Conservation (phyloP, 2,329 filamentous ascomycete genomes). For the Cladophialophora psammophila region DNA sequence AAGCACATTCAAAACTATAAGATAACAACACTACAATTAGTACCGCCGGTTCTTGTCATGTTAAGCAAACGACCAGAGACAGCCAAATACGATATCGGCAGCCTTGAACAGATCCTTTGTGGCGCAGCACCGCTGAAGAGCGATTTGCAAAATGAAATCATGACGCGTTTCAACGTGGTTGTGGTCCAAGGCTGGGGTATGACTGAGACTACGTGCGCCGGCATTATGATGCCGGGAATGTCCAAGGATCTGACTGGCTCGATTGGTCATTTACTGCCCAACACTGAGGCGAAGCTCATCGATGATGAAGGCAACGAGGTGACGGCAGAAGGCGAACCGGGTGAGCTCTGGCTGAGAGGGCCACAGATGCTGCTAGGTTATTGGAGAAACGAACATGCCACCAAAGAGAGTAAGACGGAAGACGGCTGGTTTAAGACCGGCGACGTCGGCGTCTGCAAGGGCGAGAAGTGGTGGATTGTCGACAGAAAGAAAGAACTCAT, state of each 20-base stretch:
- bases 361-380: slow-evolving; percentile 50
- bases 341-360: slow-evolving; percentile 58
- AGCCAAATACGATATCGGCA: slow-evolving; percentile 64
- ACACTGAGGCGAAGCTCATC: slow-evolving; percentile 64
- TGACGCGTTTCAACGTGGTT: slow-evolving; percentile 58
- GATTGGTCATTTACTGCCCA: slow-evolving; percentile 56
- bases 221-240: slow-evolving; percentile 46
- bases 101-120: slow-evolving; percentile 58
- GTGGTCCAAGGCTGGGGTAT: slow-evolving; percentile 62
- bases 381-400: slow-evolving; percentile 48
- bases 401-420: slow-evolving; percentile 59
- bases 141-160: slow-evolving; percentile 62
- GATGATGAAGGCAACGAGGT: slow-evolving; percentile 74
- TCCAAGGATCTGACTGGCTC: slow-evolving; percentile 58
- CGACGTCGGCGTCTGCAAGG: slow-evolving; percentile 76
- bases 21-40: slow-evolving; percentile 64
- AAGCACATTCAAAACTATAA: slow-evolving; percentile 58
- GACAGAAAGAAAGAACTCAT: slow-evolving; percentile 71
- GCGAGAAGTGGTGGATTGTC: slow-evolving; percentile 83
- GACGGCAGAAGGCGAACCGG: slow-evolving; percentile 66
- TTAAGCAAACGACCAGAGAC: slow-evolving; percentile 65
- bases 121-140: slow-evolving; percentile 66
- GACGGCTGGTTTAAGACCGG: slow-evolving; percentile 83
- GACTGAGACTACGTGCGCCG: slow-evolving; percentile 61
- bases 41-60: slow-evolving; percentile 67